A percentile compares a stretch with the other conserved stretches of the same genome.
These are phyloP conservation scores for Fraxinus floribunda DNA, from an alignment of 305 asterid species.

Conservation along the genomic window DNA sequence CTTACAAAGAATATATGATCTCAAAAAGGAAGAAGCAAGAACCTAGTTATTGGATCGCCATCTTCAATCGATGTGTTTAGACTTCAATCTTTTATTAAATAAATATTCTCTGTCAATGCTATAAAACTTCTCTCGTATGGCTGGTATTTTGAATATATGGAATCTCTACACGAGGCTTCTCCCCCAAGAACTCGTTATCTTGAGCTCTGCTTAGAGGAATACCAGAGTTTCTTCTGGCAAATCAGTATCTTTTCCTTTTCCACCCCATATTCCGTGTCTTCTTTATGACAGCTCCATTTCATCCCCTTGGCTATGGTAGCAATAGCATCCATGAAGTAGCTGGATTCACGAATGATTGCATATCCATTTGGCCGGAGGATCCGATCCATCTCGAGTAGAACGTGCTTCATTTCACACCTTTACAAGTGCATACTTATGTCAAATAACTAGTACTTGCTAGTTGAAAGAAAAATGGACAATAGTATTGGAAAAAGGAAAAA, in stretches of 20 bases:
- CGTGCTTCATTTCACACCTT: conserved; percentile 66
- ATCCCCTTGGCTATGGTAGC: conserved; percentile 43
- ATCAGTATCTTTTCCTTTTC: conserved; percentile 40
- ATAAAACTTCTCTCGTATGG: conserved; percentile 4
- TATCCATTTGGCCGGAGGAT: conserved; percentile 57
- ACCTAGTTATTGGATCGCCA: not conserved
- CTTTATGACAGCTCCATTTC: conserved; percentile 60
- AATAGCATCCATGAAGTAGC: conserved; percentile 39
- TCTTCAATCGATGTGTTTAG: not conserved
- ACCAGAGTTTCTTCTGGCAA: conserved; percentile 66
- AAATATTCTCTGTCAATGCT: not conserved
- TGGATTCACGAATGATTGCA: conserved; percentile 50
- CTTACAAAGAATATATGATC: not conserved
- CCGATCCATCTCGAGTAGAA: conserved; percentile 62
- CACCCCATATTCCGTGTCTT: conserved; percentile 34
- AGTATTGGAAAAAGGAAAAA: too few relatives aligned
- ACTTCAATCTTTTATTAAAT: not conserved
- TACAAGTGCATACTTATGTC: not conserved
- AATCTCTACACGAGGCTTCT: conserved; percentile 27
- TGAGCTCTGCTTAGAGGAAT: conserved; percentile 37
- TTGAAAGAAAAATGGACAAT: not conserved
- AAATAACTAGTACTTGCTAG: not conserved
- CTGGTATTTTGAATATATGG: conserved; percentile 5
- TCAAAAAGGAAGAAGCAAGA: not conserved
- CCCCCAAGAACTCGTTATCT: conserved; percentile 18